These are phyloP conservation scores for Phyllosticta citribraziliensis DNA, from an alignment of 2,329 filamentous ascomycete species.

Conservation along the genomic window DNA sequence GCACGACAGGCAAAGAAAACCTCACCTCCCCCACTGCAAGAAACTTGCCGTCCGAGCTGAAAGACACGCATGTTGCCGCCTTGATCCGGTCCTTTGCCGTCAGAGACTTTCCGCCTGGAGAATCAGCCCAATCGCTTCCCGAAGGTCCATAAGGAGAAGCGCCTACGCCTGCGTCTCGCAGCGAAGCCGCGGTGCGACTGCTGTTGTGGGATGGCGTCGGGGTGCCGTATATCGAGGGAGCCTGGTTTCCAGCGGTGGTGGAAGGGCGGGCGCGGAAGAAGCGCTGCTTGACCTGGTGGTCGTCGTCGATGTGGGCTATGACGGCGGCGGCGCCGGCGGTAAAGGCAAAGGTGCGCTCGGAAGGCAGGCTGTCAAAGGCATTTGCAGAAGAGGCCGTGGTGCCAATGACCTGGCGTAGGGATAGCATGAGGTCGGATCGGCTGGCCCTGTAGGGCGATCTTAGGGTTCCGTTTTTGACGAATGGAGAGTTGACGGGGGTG, in stretches of 20 bases:
- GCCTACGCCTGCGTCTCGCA: slow-evolving; percentile 39
- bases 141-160: slow-evolving; percentile 37
- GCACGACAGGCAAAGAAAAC: background rate
- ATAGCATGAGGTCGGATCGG: slow-evolving; percentile 44
- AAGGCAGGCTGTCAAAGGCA: slow-evolving; percentile 72
- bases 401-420: slow-evolving; percentile 76
- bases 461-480: slow-evolving; percentile 47
- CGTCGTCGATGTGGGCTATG: slow-evolving; percentile 66
- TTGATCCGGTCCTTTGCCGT: slow-evolving; percentile 89
- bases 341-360: slow-evolving; percentile 67
- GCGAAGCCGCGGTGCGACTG: slow-evolving; percentile 47
- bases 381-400: slow-evolving; percentile 78
- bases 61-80: slow-evolving; percentile 78
- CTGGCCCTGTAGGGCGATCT: slow-evolving; percentile 49
- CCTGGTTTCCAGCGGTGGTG: slow-evolving; percentile 55
- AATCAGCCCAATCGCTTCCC: slow-evolving; percentile 47
- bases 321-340: slow-evolving; percentile 92
- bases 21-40: slow-evolving; percentile 78
- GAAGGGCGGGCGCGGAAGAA: slow-evolving; percentile 82
- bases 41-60: slow-evolving; percentile 79
- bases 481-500: slow-evolving; percentile 61
- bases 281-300: slow-evolving; percentile 58
- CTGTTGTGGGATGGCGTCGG: slow-evolving; percentile 47
- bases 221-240: slow-evolving; percentile 42
- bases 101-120: slow-evolving; percentile 59